Conservation (phyloP, 345 rosid species). For the Noccaea bulbosa region DNA sequence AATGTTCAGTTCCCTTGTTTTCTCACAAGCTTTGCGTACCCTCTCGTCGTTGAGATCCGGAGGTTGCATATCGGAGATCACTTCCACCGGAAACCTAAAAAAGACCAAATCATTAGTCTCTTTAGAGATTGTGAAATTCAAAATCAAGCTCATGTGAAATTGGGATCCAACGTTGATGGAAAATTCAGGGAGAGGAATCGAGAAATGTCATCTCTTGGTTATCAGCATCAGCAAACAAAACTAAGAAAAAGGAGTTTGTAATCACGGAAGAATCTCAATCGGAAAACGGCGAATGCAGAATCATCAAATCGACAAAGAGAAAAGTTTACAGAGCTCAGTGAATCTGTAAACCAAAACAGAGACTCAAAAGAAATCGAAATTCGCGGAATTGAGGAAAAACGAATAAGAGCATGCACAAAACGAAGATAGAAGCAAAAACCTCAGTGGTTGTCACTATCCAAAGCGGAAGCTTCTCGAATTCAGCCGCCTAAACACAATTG, state of each 20-base stretch:
- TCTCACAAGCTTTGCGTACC: slow-evolving; percentile 46
- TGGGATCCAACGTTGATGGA: background rate
- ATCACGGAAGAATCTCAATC: background rate
- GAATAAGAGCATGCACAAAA: background rate
- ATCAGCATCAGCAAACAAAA: background rate
- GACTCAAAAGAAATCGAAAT: background rate
- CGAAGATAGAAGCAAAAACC: slow-evolving; percentile 3
- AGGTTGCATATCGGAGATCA: background rate
- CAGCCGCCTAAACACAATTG: background rate
- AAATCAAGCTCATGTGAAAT: background rate
- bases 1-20: slow-evolving; percentile 54
- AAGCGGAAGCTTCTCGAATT: slow-evolving; percentile 19
- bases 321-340: background rate
- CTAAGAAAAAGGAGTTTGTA: background rate
- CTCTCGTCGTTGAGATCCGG: background rate
- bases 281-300: slow-evolving; percentile 13
- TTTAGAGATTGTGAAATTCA: background rate
- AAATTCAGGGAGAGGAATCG: background rate
- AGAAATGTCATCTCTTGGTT: background rate
- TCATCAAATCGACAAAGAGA: background rate
- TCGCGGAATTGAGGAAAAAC: slow-evolving; percentile 7
- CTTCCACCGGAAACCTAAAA: slow-evolving; percentile 10
- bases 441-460: background rate
- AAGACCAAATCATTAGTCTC: background rate
- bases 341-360: background rate